A percentile compares a stretch with the other conserved stretches of the same genome.
These are phyloP conservation scores for Pulveroboletus ravenelii DNA, from an alignment of 768 basidiomycete species.

Conservation along the genomic window DNA sequence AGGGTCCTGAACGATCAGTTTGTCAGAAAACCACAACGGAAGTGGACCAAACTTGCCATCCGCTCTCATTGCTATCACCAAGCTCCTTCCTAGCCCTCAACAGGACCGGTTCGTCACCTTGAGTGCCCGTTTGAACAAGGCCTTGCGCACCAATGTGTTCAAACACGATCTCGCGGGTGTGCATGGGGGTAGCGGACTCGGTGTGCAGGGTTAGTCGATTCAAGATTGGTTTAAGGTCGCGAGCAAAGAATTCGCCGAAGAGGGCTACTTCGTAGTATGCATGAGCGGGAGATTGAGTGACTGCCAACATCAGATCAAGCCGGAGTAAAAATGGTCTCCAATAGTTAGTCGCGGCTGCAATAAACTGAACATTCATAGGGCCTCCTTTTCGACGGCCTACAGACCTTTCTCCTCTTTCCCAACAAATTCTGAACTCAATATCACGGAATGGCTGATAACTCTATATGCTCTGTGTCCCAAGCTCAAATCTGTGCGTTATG, in stretches of 20 bases:
- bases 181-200: conserved; percentile 72
- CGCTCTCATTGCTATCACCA: conserved; percentile 45
- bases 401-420: too few species aligned
- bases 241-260: conserved; percentile 75
- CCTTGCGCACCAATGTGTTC: conserved; percentile 68
- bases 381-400: too few species aligned
- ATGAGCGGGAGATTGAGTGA: conserved; percentile 37
- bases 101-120: conserved; percentile 59
- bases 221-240: conserved; percentile 70
- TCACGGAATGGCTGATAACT: conserved; percentile 7
- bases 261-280: conserved; percentile 81
- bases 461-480: conserved; percentile 12
- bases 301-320: conserved; percentile 17
- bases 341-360: neutral
- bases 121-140: conserved; percentile 45
- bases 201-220: conserved; percentile 79
- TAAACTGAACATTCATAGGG: neutral
- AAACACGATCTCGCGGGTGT: conserved; percentile 74
- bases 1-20: conserved; percentile 48
- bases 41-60: conserved; percentile 47
- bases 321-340: neutral
- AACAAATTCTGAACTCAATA: too few species aligned
- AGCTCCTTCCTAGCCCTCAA: conserved; percentile 75
- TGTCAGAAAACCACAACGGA: neutral
- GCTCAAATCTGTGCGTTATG: conserved; percentile 48